These are phyloP conservation scores for Russula abietina DNA, from an alignment of 768 basidiomycete genomes.

Conservation along the genomic window DNA sequence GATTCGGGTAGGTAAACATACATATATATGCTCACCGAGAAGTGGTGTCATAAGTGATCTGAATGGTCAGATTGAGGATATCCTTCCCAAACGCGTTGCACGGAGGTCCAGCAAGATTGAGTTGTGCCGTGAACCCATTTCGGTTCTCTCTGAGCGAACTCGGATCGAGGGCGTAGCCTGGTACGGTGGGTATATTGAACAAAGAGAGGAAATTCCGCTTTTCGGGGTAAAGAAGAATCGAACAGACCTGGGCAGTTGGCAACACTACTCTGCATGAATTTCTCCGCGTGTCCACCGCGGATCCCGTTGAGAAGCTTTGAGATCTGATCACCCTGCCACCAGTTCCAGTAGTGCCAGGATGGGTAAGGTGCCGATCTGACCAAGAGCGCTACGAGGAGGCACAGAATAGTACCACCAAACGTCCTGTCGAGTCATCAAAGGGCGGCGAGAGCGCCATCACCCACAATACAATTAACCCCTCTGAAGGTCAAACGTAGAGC, in stretches of 20 bases:
- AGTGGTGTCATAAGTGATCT: conserved; percentile 59
- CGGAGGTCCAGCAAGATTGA: conserved; percentile 47
- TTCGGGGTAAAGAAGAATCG: neutral
- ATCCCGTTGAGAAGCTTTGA: conserved; percentile 9
- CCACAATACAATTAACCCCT: neutral
- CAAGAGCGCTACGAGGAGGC: conserved; percentile 1
- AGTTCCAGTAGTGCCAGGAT: conserved; percentile 13
- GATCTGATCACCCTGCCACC: neutral
- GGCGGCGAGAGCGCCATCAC: neutral
- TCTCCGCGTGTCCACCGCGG: conserved; percentile 7
- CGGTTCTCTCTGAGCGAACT: conserved; percentile 38
- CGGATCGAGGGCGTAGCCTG: conserved; percentile 50
- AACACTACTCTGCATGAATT: conserved; percentile 13
- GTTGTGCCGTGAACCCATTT: conserved; percentile 48
- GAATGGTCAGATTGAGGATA: conserved; percentile 50
- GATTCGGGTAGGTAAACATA: conserved; percentile 3
- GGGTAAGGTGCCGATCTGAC: conserved; percentile 15
- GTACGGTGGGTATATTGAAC: conserved; percentile 26
- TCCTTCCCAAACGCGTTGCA: conserved; percentile 66
- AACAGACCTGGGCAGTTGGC: conserved; percentile 23
- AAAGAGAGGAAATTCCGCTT: neutral
- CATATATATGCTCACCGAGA: conserved; percentile 34
- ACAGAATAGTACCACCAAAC: neutral
- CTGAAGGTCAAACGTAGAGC: neutral
- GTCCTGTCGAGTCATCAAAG: neutral